Evolutionary conservation across 345 rosid genomes (phyloP).

Genomic region (Moricandia moricandioides): DNA sequence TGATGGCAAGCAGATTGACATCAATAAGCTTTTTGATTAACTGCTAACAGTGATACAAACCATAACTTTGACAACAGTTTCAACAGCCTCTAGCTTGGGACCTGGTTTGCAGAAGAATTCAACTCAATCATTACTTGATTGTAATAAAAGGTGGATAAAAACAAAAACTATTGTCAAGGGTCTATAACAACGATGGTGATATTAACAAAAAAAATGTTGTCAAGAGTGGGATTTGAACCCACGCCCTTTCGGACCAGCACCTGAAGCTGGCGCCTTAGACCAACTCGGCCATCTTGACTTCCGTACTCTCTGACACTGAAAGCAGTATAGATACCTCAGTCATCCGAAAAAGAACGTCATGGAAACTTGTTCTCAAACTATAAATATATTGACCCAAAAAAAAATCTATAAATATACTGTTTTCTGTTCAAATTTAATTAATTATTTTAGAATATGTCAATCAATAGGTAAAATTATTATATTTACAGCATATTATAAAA

Average conservation of each 20-base stretch:
- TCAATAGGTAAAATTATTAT: too few relatives aligned
- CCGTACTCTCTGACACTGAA: too few relatives aligned
- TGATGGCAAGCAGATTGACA: not conserved
- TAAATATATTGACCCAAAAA: too few relatives aligned
- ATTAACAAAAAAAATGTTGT: slow-evolving; percentile 18
- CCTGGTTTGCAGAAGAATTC: slow-evolving; percentile 6
- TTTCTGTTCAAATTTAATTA: too few relatives aligned
- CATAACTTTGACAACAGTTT: slow-evolving; percentile 2
- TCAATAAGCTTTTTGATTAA: not conserved
- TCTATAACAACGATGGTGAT: not conserved
- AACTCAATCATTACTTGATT: not conserved
- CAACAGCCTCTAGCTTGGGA: slow-evolving; percentile 30
- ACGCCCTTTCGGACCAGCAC: slow-evolving; percentile 75
- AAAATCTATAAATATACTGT: too few relatives aligned
- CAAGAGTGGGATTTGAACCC: slow-evolving; percentile 84
- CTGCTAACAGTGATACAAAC: not conserved
- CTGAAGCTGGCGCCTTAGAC: slow-evolving; percentile 94
- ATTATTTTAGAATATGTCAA: too few relatives aligned
- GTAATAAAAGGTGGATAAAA: not conserved
- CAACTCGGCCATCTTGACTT: slow-evolving; percentile 89
- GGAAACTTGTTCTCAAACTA: too few relatives aligned
- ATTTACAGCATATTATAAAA: too few relatives aligned
- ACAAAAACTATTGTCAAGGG: not conserved
- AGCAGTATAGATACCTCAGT: too few relatives aligned
- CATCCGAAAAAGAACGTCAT: too few relatives aligned